Evolutionary conservation across 2,329 filamentous ascomycete species (phyloP).

Genomic region (Ascochyta lentis): DNA sequence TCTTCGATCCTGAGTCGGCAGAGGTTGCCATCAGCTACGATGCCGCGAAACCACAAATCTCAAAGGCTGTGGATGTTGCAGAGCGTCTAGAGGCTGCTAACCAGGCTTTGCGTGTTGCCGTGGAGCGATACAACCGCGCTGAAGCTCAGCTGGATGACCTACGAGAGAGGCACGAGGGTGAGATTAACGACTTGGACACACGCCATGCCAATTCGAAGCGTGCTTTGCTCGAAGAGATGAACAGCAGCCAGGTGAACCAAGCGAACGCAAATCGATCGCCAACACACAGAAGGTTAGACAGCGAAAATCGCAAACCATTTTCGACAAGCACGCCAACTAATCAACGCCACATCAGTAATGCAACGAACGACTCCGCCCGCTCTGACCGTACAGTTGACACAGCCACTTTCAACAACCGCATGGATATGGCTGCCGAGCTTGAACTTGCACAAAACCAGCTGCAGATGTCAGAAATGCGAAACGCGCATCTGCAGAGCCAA

Average conservation of each 20-base stretch:
- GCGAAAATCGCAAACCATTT: conserved; percentile 66
- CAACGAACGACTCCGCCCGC: conserved; percentile 75
- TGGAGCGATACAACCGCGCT: conserved; percentile 79
- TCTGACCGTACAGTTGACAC: conserved; percentile 88
- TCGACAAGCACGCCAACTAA: conserved; percentile 78
- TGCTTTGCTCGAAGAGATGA: conserved; percentile 84
- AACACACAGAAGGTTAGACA: conserved; percentile 69
- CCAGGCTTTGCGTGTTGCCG: conserved; percentile 82
- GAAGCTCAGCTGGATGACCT: conserved; percentile 83
- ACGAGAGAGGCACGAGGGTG: conserved; percentile 74
- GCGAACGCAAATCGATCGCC: conserved; percentile 66
- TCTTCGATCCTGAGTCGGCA: conserved; percentile 78
- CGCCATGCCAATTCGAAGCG: conserved; percentile 70
- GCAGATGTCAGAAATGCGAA: conserved; percentile 93
- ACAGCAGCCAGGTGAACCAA: conserved; percentile 76
- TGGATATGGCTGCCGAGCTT: conserved; percentile 88
- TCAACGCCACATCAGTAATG: conserved; percentile 71
- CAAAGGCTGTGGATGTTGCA: conserved; percentile 74
- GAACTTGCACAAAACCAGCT: conserved; percentile 94
- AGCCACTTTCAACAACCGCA: conserved; percentile 81
- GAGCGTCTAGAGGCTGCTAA: conserved; percentile 89
- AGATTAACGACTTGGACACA: conserved; percentile 69
- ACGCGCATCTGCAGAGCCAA: conserved; percentile 88
- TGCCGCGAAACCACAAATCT: conserved; percentile 72
- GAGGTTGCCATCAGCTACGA: conserved; percentile 73